These are phyloP conservation scores for Annona cherimola DNA, from an alignment of 164 flowering plant genomes.

Conservation along the genomic window DNA sequence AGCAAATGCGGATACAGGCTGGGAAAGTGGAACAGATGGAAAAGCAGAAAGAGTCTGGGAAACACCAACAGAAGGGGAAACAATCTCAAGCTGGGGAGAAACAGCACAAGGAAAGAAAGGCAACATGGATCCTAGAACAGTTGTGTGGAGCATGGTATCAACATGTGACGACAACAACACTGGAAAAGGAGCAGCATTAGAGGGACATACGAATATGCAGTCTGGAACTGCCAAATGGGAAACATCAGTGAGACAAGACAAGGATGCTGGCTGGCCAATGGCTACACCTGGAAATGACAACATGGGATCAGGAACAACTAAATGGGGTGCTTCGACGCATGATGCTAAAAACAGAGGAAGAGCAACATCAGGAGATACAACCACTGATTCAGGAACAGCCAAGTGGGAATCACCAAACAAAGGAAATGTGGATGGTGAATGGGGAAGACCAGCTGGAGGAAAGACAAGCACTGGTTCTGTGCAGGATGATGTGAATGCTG, in stretches of 20 bases:
- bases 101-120: slow-evolving; percentile 18
- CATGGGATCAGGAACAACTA: slow-evolving; percentile 25
- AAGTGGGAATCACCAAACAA: not conserved
- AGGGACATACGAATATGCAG: slow-evolving; percentile 18
- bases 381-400: too few species aligned
- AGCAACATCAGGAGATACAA: slow-evolving; percentile 2
- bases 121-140: slow-evolving; percentile 20
- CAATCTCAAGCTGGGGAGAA: slow-evolving; percentile 42
- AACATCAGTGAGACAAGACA: not conserved
- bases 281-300: slow-evolving; percentile 20
- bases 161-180: too few species aligned
- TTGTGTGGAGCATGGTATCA: not conserved
- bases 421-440: not conserved
- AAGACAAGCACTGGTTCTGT: slow-evolving; percentile 39
- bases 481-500: slow-evolving; percentile 17
- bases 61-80: slow-evolving; percentile 29
- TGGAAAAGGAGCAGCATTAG: not conserved
- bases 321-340: not conserved
- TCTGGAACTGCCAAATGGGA: not conserved
- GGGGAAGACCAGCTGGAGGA: slow-evolving; percentile 16
- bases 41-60: slow-evolving; percentile 20
- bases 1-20: slow-evolving; percentile 8
- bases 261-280: slow-evolving; percentile 4
- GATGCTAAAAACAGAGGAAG: slow-evolving; percentile 2
- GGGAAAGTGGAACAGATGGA: slow-evolving; percentile 8